A percentile compares a stretch with the other conserved stretches of the same genome.
phyloP scores from a whole-genome alignment of 2,329 filamentous ascomycete species.

The Plectosphaerella plurivora region DNA sequence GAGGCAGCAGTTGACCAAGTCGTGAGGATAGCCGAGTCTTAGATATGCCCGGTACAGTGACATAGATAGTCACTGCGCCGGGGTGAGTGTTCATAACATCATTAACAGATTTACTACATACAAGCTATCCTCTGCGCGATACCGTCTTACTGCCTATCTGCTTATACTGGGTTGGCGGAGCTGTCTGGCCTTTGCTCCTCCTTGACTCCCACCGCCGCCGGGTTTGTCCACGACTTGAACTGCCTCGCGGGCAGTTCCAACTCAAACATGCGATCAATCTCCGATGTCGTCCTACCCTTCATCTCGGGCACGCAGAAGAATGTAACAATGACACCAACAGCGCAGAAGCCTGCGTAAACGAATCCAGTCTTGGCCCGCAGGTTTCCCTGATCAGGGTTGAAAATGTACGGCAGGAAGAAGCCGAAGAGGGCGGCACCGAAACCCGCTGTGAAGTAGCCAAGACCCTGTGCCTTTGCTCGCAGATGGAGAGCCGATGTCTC shows the following conservation, averaged over 20 bases:
- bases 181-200: no score
- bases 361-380: conserved; percentile 36
- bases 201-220: neutral
- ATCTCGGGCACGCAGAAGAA: conserved; percentile 50
- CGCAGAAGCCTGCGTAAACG: conserved; percentile 30
- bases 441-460: conserved; percentile 36
- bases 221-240: conserved; percentile 15
- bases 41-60: no score
- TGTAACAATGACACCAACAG: conserved; percentile 27
- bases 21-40: neutral
- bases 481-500: conserved; percentile 39
- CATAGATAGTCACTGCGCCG: no score
- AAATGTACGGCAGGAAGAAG: conserved; percentile 45
- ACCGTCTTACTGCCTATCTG: no score
- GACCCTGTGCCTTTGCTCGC: conserved; percentile 36
- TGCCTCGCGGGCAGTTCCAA: conserved; percentile 18
- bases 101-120: no score
- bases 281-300: conserved; percentile 38
- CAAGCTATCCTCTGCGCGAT: no score
- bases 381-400: conserved; percentile 32
- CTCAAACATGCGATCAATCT: conserved; percentile 40
- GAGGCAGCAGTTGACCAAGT: neutral
- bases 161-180: no score
- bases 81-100: no score
- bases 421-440: conserved; percentile 35